Evolutionary conservation across 768 basidiomycete genomes (phyloP), one percentile per base, ranked within the genome.

Genomic region (Sporobolomyces roseus): DNA sequence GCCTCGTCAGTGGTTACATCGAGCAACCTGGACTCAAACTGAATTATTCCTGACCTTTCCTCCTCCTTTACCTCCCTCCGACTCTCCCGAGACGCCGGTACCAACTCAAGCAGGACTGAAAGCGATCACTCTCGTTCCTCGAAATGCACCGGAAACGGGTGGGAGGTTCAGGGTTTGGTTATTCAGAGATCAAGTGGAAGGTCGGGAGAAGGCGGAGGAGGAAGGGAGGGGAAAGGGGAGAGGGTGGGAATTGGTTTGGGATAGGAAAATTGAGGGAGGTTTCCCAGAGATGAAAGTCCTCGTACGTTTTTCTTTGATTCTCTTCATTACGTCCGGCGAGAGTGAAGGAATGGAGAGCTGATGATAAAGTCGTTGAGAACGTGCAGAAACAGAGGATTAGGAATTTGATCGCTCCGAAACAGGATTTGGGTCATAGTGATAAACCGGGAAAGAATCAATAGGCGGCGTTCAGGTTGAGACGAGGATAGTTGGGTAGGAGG

Each of bases 21-120:
- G 79, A 66, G 80, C 80, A 13, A 74, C 75, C 10, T 81, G 80
- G 80, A 77, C 76, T 19, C 77, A 79, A 35, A 81, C 80, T 30
- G 80, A 81, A 46, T 74, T 81, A 33, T 79, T 81, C 70, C 75
- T 81, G 23, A 80, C 80, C 9, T 81, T 81, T 72, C 80, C 80
- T 2, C 76, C 77, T 6, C 76, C 78, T 1, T 25, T 74, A 0
- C 45, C 21, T 33, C 38, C 23, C 25, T 16, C 41, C 38, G 48
- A 51, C 8, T 10, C 30, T 4, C 21, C 38, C 16, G 33, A 54
- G 4, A 4, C 29, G 4, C 30, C 35, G 41, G 43, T 4, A 48
- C 30, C 55, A 6, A 25, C 38, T 8, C 59, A 13, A 13, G 6
- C 45, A 46, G 45, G 45, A 46, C 38, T 81, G 0, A 61, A 63